Base-by-base conservation (phyloP, 1,284 basidiomycete species). In the Microbotryum scabiosae region DNA sequence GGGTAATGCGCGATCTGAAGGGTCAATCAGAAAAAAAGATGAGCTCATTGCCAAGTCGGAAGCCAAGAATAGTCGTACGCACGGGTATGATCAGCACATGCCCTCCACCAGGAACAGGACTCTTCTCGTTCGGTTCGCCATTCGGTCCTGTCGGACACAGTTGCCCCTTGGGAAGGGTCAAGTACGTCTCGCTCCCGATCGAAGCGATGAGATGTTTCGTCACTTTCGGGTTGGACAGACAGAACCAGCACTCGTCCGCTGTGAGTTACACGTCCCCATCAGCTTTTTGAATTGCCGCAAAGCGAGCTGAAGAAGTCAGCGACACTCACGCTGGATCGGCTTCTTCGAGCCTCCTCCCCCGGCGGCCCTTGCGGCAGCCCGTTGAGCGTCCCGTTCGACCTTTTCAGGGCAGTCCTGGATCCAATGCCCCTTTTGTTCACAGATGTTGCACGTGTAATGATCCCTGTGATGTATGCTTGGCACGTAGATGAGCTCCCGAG, bases 181-280 rank as follows among this genome's bases (percentile, higher is more conserved):
- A 77, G 76, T 97, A 97, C 69, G 88, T 90, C 75, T 97, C 93
- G 3, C 80, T 76, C 20, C 92, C 93, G 71, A 97, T 94, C 1
- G 87, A 85, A 28, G 91, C 88, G 64, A 97, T 92, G 60, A 97
- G 83, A 70, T 97, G 90, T 77, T 97, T 97, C 54, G 87, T 85
- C 36, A 92, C 79, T 69, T 84, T 86, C 1, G 92, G 92, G 73
- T 96, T 96, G 53, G 89, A 92, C 58, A 97, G 73, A 74, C 92
- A 97, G 79, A 96, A 96, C 91, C 92, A 96, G 75, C 92, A 93
- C 76, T 90, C 86, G 63, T 86, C 85, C 65, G 88, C 87, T 89
- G 68, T n/a, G 57, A 20, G 56, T 21, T 43, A 53, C n/a, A 10
- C 53, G n/a, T 46, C 16, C 20, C 12, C 23, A 14, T 5, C 28